phyloP scores from a whole-genome alignment of 75 land plant species.

The Selaginella tamariscina region DNA sequence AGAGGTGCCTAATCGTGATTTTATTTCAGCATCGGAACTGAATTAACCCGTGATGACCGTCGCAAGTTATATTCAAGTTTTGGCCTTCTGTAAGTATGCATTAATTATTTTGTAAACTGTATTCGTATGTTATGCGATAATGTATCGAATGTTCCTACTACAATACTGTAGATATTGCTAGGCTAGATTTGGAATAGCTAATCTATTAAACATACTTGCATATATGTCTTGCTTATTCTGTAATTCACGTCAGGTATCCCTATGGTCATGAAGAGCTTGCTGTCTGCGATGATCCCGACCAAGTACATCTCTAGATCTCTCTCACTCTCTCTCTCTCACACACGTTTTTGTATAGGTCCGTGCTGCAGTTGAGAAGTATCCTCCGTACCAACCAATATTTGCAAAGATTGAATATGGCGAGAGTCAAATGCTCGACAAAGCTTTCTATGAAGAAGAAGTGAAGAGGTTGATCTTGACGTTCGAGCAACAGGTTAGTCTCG shows the following conservation, averaged over 20 bases:
- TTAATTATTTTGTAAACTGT: no score
- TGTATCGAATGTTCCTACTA: no score
- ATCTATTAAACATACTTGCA: no score
- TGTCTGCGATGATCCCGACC: neutral
- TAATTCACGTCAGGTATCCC: neutral
- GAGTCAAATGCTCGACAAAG: slow-evolving; percentile 28
- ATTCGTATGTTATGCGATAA: no score
- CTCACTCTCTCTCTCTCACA: neutral
- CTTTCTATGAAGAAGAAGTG: slow-evolving; percentile 25
- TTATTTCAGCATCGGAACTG: neutral
- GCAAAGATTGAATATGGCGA: slow-evolving; percentile 22
- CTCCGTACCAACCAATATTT: slow-evolving; percentile 25
- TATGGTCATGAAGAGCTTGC: slow-evolving; percentile 1
- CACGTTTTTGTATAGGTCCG: slow-evolving; percentile 16
- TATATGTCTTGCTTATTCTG: neutral
- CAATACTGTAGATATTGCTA: no score
- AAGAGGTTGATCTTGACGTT: slow-evolving; percentile 19
- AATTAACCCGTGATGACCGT: neutral
- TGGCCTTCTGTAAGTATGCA: neutral
- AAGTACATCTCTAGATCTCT: no score
- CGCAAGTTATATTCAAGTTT: neutral
- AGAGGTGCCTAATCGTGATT: neutral
- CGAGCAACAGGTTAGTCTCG: slow-evolving; percentile 22
- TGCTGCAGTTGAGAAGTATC: slow-evolving; percentile 20
- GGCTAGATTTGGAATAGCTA: no score